phyloP scores from a whole-genome alignment of 2,329 filamentous ascomycete genomes.

The Colletotrichum ledebouriae region DNA sequence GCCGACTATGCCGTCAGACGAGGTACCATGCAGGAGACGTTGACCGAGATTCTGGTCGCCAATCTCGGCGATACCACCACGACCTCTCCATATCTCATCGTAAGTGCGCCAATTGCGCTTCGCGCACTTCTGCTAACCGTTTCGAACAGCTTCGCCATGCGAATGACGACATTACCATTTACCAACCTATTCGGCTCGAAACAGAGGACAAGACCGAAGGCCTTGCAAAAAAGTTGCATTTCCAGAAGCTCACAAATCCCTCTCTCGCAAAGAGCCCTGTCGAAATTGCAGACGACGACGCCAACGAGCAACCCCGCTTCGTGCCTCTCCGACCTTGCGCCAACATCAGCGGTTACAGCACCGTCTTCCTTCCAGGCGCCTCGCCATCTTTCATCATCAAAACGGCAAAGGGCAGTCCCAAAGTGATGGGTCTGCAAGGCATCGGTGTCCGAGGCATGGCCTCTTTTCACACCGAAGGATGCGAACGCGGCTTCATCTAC shows the following conservation, averaged over 20 bases:
- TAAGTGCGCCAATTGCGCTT: constrained; percentile 57
- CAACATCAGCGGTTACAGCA: constrained; percentile 82
- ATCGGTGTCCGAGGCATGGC: constrained; percentile 78
- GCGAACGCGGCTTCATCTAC: constrained; percentile 87
- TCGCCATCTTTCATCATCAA: constrained; percentile 88
- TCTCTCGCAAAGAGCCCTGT: constrained; percentile 71
- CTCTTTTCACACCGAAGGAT: constrained; percentile 81
- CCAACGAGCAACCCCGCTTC: constrained; percentile 60
- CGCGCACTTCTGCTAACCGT: constrained; percentile 6
- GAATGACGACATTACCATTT: constrained; percentile 87
- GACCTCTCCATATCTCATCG: constrained; percentile 84
- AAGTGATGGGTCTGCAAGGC: constrained; percentile 80
- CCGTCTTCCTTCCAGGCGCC: constrained; percentile 84
- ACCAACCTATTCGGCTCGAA: constrained; percentile 78
- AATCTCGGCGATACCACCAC: constrained; percentile 83
- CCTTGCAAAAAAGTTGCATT: constrained; percentile 74
- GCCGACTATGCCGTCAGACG: constrained; percentile 78
- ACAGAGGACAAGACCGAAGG: constrained; percentile 53
- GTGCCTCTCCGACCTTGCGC: constrained; percentile 69
- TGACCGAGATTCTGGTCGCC: constrained; percentile 86
- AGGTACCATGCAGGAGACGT: constrained; percentile 76
- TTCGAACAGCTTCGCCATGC: constrained; percentile 76
- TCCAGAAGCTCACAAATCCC: constrained; percentile 81
- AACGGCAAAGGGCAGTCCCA: constrained; percentile 81
- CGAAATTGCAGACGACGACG: constrained; percentile 64